Percentiles rank a stretch among this genome's conserved stretches.
phyloP scores from a whole-genome alignment of 805 yeast genomes.

The Maudiozyma turicensis region DNA sequence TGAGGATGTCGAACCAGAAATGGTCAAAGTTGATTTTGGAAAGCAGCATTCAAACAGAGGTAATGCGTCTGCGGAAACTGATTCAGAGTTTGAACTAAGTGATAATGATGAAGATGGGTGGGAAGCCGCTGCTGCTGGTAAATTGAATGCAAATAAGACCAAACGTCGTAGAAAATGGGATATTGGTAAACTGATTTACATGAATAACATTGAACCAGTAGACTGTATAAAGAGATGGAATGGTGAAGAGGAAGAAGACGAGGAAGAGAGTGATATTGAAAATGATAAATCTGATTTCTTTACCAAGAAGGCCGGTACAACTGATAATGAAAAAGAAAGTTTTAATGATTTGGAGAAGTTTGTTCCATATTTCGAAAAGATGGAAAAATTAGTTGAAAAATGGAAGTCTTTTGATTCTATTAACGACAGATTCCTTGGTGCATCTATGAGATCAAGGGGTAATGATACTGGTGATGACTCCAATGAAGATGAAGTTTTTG shows the following conservation, averaged over 20 bases:
- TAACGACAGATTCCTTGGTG: conserved; percentile 26
- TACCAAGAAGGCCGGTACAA: conserved; percentile 36
- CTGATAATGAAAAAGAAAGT: conserved; percentile 2
- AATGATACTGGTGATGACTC: conserved; percentile 26
- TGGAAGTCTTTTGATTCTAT: conserved; percentile 23
- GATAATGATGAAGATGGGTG: conserved; percentile 31
- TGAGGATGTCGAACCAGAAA: conserved; percentile 35
- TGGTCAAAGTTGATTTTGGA: conserved; percentile 41
- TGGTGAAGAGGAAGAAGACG: conserved; percentile 38
- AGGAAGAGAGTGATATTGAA: conserved; percentile 34
- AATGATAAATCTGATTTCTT: conserved; percentile 40
- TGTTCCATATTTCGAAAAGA: conserved; percentile 28
- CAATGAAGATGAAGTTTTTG: conserved; percentile 43
- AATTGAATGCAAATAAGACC: conserved; percentile 40
- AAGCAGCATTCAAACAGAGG: conserved; percentile 28
- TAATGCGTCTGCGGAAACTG: conserved; percentile 39
- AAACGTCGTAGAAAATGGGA: conserved; percentile 55
- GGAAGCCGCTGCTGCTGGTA: conserved; percentile 44
- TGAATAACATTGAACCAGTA: conserved; percentile 64
- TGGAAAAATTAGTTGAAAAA: conserved; percentile 23
- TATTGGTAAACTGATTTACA: conserved; percentile 68
- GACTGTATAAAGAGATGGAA: conserved; percentile 70
- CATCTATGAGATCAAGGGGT: conserved; percentile 24
- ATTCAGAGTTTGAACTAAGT: conserved; percentile 38
- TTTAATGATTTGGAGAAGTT: conserved; percentile 27